A percentile compares a stretch with the other conserved stretches of the same genome.
Evolutionary conservation across 1,284 basidiomycete species (phyloP).

Genomic region (Rhodotorula sp.): DNA sequence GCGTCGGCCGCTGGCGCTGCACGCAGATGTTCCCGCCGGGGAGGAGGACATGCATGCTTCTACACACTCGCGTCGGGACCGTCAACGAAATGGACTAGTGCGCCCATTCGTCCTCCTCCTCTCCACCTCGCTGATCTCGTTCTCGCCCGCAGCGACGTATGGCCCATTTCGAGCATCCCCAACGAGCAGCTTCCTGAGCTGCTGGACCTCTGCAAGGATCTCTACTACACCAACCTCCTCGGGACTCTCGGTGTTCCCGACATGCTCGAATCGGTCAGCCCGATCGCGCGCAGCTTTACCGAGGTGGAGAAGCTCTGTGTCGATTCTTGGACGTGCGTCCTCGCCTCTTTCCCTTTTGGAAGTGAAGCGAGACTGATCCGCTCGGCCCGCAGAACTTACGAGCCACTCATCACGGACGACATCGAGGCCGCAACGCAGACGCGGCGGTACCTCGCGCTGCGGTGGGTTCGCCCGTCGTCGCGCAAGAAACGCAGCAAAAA

Average conservation of each 20-base stretch:
- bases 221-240: slow-evolving; percentile 19
- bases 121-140: background rate
- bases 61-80: slow-evolving; percentile 27
- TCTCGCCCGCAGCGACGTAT: slow-evolving; percentile 16
- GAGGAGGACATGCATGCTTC: slow-evolving; percentile 26
- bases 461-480: slow-evolving; percentile 23
- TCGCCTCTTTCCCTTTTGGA: background rate
- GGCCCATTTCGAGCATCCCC: slow-evolving; percentile 5
- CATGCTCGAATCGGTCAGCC: slow-evolving; percentile 30
- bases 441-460: slow-evolving; percentile 26
- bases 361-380: background rate
- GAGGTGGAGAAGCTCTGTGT: slow-evolving; percentile 32
- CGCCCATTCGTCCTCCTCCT: background rate
- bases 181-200: background rate
- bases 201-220: slow-evolving; percentile 23
- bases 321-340: slow-evolving; percentile 33
- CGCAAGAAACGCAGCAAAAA: slow-evolving; percentile 33
- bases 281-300: slow-evolving; percentile 27
- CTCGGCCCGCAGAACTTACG: slow-evolving; percentile 18
- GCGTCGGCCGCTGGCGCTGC: slow-evolving; percentile 38
- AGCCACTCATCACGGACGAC: slow-evolving; percentile 25
- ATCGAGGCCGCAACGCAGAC: slow-evolving; percentile 9
- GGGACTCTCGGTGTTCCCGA: slow-evolving; percentile 35
- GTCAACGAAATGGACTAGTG: slow-evolving; percentile 39
- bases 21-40: slow-evolving; percentile 37